Evolutionary conservation across 768 basidiomycete genomes (phyloP), one percentile per base, ranked within the genome.

Genomic region (Rhizopogon vinicolor): DNA sequence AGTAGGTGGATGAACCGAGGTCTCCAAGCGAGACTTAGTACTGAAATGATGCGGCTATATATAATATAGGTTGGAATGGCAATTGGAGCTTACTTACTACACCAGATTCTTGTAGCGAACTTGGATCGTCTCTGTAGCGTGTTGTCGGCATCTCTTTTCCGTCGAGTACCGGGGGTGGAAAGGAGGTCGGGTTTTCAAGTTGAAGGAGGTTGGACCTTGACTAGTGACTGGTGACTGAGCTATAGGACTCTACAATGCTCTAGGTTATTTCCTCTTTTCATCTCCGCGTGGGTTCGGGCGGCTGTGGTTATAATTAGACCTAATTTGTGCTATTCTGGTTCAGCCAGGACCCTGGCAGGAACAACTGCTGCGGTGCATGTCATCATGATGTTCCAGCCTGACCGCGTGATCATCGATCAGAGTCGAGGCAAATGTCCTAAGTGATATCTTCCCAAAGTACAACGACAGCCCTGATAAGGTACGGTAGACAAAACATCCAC

Each of bases 91-190:
- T 53, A 12, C 35, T 50, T 59, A 42, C 55, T 50, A 46, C 50
- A 45, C 56, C 57, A 22, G 62, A 16, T 3, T 51, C 51, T 35
- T 72, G 68, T 42, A 70, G 50, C 18, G 68, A 58, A 1, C 56
- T 29, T 1, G 64, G 55, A 18, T 53, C 41, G 53, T 70, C 67
- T 1, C 51, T 59, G 57, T 63, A 70, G 37, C 62, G 35, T 2
- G 60, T 43, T 7, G 66, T 58, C 3, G 60, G 41, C 10, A 68
- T 58, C 22, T 58, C 22, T 70, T 60, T 35, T 53, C 41, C 70
- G 63, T 72, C 58, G 60, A 56, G 45, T 69, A 68, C 35, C 13
- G 8, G 31, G 8, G 7, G 31, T 33, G 31, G 8, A 33, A 33
- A 33, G 31, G 31, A 33, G 31, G 31, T 33, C 31, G 31, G 10